Evolutionary conservation across 1,284 basidiomycete genomes (phyloP).

Genomic region (Ustilago nuda): DNA sequence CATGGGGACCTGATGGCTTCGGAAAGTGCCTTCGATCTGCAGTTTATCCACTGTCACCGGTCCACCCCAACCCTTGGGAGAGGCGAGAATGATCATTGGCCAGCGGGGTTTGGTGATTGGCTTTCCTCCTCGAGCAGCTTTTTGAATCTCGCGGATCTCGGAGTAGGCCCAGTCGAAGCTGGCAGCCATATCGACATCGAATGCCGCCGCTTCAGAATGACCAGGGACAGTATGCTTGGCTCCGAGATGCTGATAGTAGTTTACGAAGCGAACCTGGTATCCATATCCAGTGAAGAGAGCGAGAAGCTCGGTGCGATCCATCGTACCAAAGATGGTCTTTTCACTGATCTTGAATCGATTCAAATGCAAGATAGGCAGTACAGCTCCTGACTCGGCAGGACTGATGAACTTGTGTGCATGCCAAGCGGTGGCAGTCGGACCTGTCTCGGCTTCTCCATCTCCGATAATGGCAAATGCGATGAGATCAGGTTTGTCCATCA

Average conservation of each 20-base stretch:
- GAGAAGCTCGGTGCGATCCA: conserved; percentile 84
- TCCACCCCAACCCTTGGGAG: conserved; percentile 79
- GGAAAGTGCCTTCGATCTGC: conserved; percentile 79
- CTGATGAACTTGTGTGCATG: conserved; percentile 87
- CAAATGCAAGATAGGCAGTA: conserved; percentile 85
- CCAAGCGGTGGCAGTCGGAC: conserved; percentile 74
- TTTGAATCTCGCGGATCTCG: conserved; percentile 76
- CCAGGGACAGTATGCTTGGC: conserved; percentile 74
- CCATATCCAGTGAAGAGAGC: conserved; percentile 75
- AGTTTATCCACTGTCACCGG: conserved; percentile 77
- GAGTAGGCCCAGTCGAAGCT: conserved; percentile 78
- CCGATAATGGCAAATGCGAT: conserved; percentile 83
- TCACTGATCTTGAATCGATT: conserved; percentile 89
- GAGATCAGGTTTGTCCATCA: conserved; percentile 89
- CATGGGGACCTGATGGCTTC: conserved; percentile 83
- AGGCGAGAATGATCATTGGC: conserved; percentile 84
- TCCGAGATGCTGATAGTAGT: conserved; percentile 74
- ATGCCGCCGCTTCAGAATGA: conserved; percentile 63
- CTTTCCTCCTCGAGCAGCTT: conserved; percentile 78
- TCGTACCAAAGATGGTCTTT: conserved; percentile 86
- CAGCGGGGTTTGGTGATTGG: conserved; percentile 85
- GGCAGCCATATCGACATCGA: conserved; percentile 76
- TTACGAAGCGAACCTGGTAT: conserved; percentile 79
- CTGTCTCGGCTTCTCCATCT: conserved; percentile 88
- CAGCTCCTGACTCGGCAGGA: conserved; percentile 88